Conservation (phyloP, 2,329 filamentous ascomycete species). For the Xylaria sp. region DNA sequence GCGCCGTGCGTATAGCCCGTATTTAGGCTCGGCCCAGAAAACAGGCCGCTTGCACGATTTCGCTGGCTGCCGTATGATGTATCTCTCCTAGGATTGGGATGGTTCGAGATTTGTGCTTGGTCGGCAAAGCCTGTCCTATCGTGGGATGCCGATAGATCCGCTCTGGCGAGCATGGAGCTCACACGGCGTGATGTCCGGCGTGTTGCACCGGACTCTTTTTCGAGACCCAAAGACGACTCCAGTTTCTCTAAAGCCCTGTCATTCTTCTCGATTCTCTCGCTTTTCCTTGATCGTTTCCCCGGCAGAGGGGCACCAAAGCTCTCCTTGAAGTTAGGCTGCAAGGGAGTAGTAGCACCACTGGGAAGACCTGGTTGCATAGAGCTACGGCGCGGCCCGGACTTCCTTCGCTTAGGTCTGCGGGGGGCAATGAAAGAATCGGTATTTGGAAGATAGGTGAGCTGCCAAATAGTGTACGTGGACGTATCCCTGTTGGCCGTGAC, state of each 20-base stretch:
- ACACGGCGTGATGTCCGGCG: conserved; percentile 78
- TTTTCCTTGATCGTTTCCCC: conserved; percentile 64
- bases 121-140: conserved; percentile 85
- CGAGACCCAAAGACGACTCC: conserved; percentile 77
- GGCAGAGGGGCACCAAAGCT: conserved; percentile 74
- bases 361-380: conserved; percentile 74
- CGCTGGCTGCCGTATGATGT: conserved; percentile 80
- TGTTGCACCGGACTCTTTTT: conserved; percentile 65
- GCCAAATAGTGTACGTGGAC: conserved; percentile 86
- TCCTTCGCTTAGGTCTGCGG: conserved; percentile 58
- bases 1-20: conserved; percentile 54
- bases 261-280: conserved; percentile 57
- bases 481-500: conserved; percentile 84
- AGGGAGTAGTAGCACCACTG: conserved; percentile 81
- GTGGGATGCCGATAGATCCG: conserved; percentile 86
- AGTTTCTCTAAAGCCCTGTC: conserved; percentile 69
- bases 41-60: conserved; percentile 68
- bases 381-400: conserved; percentile 66
- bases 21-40: conserved; percentile 52
- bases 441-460: conserved; percentile 78
- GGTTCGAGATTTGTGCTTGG: conserved; percentile 57
- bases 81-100: conserved; percentile 66
- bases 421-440: conserved; percentile 66
- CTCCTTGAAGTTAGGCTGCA: conserved; percentile 77
- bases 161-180: conserved; percentile 89